phyloP scores from a whole-genome alignment of 495 filamentous ascomycete genomes.

The Podospora conica region DNA sequence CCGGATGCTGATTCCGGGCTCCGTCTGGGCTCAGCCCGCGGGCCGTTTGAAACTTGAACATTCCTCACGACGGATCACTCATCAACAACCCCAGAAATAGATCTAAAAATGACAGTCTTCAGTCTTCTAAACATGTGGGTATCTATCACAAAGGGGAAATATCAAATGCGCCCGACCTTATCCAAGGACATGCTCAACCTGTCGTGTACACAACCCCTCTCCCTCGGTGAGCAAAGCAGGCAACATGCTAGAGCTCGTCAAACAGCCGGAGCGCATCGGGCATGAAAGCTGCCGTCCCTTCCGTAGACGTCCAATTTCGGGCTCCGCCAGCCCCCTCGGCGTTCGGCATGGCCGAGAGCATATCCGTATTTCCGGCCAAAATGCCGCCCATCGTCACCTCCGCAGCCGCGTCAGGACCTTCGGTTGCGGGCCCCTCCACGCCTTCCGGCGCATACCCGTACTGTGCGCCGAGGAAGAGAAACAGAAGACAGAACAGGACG shows the following conservation, averaged over 20 bases:
- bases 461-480: constrained; percentile 36
- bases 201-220: not conserved
- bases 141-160: not conserved
- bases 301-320: not conserved
- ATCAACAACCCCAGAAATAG: too few relatives aligned
- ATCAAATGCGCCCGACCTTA: not conserved
- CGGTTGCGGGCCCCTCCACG: constrained; percentile 17
- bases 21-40: not conserved
- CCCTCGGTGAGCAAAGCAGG: not conserved
- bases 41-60: too few relatives aligned
- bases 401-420: constrained; percentile 8
- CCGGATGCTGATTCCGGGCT: not conserved
- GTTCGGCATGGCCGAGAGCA: not conserved
- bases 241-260: constrained; percentile 34
- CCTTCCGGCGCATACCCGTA: constrained; percentile 23
- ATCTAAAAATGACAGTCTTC: too few relatives aligned
- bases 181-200: not conserved
- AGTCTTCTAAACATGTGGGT: not conserved
- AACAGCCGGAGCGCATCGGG: constrained; percentile 33
- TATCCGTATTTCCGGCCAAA: not conserved
- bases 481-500: constrained; percentile 40
- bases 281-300: not conserved
- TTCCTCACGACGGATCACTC: not conserved
- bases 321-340: not conserved
- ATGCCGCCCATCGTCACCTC: constrained; percentile 6